phyloP scores from a whole-genome alignment of 768 basidiomycete species.

The Rhizopogon rudus region DNA sequence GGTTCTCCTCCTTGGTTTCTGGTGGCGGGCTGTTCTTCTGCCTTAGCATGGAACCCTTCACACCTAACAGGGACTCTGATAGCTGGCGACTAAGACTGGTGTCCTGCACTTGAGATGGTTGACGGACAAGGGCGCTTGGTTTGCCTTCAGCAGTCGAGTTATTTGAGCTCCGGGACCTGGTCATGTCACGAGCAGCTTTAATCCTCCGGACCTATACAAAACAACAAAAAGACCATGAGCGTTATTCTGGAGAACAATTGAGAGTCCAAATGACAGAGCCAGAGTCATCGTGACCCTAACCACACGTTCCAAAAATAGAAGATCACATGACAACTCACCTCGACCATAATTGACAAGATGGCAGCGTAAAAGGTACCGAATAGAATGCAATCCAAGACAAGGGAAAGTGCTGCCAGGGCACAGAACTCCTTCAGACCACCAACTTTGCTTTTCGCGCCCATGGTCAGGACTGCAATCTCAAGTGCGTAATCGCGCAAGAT shows the following conservation, averaged over 20 bases:
- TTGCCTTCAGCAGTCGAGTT: constrained; percentile 26
- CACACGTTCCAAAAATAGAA: neutral
- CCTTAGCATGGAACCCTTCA: constrained; percentile 45
- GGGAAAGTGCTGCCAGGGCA: constrained; percentile 84
- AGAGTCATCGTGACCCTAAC: constrained; percentile 9
- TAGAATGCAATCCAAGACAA: constrained; percentile 82
- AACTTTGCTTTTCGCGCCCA: constrained; percentile 85
- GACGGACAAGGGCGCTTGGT: constrained; percentile 23
- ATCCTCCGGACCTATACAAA: constrained; percentile 61
- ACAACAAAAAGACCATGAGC: constrained; percentile 7
- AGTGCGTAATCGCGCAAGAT: constrained; percentile 93
- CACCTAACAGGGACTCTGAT: constrained; percentile 34
- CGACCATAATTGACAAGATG: constrained; percentile 92
- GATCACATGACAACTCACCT: constrained; percentile 46
- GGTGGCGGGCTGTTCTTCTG: constrained; percentile 36
- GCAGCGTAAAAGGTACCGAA: constrained; percentile 89
- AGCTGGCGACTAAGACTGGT: constrained; percentile 17
- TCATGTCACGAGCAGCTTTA: constrained; percentile 51
- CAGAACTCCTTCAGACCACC: constrained; percentile 93
- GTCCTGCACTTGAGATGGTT: constrained; percentile 15
- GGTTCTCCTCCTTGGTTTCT: constrained; percentile 61
- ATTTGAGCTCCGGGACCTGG: constrained; percentile 30
- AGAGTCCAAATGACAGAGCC: too few relatives aligned
- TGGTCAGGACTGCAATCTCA: constrained; percentile 83
- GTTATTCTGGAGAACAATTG: constrained; percentile 2